Percentiles rank a stretch among this genome's conserved stretches.
These are phyloP conservation scores for Wallacemonas sp. DNA, from an alignment of 208 protist genomes.

Conservation along the genomic window DNA sequence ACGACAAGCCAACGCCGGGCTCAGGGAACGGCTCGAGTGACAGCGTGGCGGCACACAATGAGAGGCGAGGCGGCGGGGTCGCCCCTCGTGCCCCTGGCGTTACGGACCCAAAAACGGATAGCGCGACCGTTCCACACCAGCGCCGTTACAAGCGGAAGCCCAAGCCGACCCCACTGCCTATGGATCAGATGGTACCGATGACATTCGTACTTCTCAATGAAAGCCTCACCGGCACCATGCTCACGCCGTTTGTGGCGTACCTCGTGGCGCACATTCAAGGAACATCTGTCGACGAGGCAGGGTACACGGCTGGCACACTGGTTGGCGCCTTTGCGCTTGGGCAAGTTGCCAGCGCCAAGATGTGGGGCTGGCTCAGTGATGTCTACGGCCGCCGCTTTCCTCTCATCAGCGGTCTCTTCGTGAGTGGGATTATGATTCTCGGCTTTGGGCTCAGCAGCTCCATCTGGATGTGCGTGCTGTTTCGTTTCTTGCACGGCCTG, in stretches of 20 bases:
- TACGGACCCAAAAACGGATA: too few species aligned
- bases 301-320: slow-evolving; percentile 53
- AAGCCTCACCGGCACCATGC: slow-evolving; percentile 57
- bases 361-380: slow-evolving; percentile 70
- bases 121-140: not conserved
- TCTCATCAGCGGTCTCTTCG: slow-evolving; percentile 56
- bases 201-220: slow-evolving; percentile 65
- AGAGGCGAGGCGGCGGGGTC: too few species aligned
- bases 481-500: slow-evolving; percentile 65
- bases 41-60: not conserved
- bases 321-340: slow-evolving; percentile 59
- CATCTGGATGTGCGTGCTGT: slow-evolving; percentile 43
- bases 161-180: slow-evolving; percentile 46
- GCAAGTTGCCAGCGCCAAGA: slow-evolving; percentile 48
- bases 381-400: slow-evolving; percentile 54
- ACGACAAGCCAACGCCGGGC: not conserved
- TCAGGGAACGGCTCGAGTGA: slow-evolving; percentile 2
- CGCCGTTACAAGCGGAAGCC: slow-evolving; percentile 17
- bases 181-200: slow-evolving; percentile 56
- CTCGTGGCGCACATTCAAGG: slow-evolving; percentile 50
- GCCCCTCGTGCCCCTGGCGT: too few species aligned
- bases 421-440: slow-evolving; percentile 66
- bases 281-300: slow-evolving; percentile 38
- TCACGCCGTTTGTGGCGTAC: slow-evolving; percentile 57
- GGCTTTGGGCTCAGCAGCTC: slow-evolving; percentile 60